Percentiles rank a stretch among this genome's conserved stretches.
Evolutionary conservation across 805 yeast genomes (phyloP).

Genomic region (Schwanniomyces pseudopolymorphus): DNA sequence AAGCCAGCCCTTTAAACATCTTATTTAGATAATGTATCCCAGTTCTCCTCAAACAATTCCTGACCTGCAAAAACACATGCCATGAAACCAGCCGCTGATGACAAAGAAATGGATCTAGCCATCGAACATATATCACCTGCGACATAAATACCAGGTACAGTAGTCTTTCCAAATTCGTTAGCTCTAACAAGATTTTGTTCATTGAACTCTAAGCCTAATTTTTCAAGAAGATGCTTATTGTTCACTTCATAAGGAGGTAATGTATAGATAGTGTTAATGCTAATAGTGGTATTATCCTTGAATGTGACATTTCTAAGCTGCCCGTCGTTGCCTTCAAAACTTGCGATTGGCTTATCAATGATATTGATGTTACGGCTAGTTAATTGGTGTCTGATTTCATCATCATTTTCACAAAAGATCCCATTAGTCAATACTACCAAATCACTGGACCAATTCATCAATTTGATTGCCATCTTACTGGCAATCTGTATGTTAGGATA

Average conservation of each 20-base stretch:
- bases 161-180: constrained; percentile 5
- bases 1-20: too few species aligned
- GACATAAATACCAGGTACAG: constrained; percentile 7
- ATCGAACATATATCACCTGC: constrained; percentile 7
- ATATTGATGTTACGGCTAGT: not conserved
- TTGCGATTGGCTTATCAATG: not conserved
- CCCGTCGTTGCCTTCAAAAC: constrained; percentile 1
- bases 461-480: constrained; percentile 3
- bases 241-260: constrained; percentile 4
- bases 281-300: constrained; percentile 2
- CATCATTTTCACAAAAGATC: not conserved
- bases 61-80: constrained; percentile 2
- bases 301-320: not conserved
- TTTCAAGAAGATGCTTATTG: constrained; percentile 1
- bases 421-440: constrained; percentile 7
- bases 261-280: constrained; percentile 1
- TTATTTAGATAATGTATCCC: not conserved
- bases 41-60: constrained; percentile 1
- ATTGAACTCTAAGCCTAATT: constrained; percentile 3
- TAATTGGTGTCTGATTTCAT: not conserved
- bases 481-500: not conserved
- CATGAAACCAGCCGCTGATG: constrained; percentile 10
- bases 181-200: constrained; percentile 4
- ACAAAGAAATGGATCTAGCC: constrained; percentile 5
- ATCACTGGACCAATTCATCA: constrained; percentile 11